Evolutionary conservation across 2,329 filamentous ascomycete genomes (phyloP).

Genomic region (Scytalidium sp.): DNA sequence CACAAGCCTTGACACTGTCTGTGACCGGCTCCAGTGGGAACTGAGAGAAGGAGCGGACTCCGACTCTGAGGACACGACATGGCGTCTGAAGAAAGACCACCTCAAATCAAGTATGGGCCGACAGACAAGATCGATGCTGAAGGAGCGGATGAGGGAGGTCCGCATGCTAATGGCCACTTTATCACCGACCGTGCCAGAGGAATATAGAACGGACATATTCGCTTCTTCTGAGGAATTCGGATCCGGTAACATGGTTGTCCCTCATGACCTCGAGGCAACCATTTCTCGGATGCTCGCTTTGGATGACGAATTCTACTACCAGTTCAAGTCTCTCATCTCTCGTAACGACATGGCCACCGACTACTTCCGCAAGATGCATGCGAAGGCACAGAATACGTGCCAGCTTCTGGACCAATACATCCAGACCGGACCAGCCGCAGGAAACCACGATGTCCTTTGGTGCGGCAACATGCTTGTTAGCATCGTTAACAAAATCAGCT

Average conservation of each 20-base stretch:
- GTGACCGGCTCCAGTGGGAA: constrained; percentile 23
- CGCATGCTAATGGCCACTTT: constrained; percentile 26
- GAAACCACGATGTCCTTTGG: constrained; percentile 21
- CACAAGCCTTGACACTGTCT: constrained; percentile 21
- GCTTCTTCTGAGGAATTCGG: constrained; percentile 13
- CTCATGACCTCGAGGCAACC: constrained; percentile 22
- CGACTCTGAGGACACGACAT: constrained; percentile 16
- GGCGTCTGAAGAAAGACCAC: constrained; percentile 20
- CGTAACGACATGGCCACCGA: constrained; percentile 16
- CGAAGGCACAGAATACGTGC: constrained; percentile 16
- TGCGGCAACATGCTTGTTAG: constrained; percentile 20
- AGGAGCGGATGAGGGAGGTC: constrained; percentile 14
- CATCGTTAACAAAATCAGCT: constrained; percentile 20
- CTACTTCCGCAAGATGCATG: constrained; percentile 21
- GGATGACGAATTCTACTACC: constrained; percentile 21
- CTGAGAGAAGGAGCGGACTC: constrained; percentile 17
- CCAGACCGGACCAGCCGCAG: constrained; percentile 14
- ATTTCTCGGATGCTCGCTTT: constrained; percentile 19
- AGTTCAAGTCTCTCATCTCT: constrained; percentile 19
- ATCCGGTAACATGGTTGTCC: constrained; percentile 11
- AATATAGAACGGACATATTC: constrained; percentile 21
- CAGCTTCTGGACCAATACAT: constrained; percentile 19
- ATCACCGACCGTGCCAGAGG: constrained; percentile 14
- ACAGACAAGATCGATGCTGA: constrained; percentile 14
- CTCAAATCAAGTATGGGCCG: constrained; percentile 3